Conservation (phyloP, 306 rosid genomes). For the Rosa multiflora region DNA sequence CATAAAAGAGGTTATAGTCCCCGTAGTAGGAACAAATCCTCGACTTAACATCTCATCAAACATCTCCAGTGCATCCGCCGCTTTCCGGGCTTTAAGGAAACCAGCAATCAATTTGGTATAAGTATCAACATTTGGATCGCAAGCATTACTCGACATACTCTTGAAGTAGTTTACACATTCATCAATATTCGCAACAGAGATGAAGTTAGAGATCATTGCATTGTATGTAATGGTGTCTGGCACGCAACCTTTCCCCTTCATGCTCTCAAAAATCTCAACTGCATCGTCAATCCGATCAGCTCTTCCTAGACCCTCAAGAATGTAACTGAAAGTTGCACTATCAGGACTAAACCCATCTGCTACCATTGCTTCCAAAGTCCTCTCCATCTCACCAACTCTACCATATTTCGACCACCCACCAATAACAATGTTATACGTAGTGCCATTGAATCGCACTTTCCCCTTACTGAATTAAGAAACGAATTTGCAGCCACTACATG, state of each 20-base stretch:
- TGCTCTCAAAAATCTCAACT: constrained; percentile 46
- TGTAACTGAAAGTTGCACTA: constrained; percentile 41
- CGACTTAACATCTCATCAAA: too few relatives aligned
- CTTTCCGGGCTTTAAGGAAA: too few relatives aligned
- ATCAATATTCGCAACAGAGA: too few relatives aligned
- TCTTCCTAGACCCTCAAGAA: constrained; percentile 78
- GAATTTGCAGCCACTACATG: constrained; percentile 65
- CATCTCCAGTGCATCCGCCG: too few relatives aligned
- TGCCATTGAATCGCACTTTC: constrained; percentile 43
- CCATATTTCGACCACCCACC: constrained; percentile 79
- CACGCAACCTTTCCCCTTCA: constrained; percentile 47
- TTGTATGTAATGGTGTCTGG: constrained; percentile 25
- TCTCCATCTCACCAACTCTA: constrained; percentile 55
- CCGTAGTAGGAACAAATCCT: too few relatives aligned
- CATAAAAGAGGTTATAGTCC: too few relatives aligned
- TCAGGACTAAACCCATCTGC: constrained; percentile 57
- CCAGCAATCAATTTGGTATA: too few relatives aligned
- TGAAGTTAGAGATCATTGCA: too few relatives aligned
- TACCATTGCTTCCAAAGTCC: constrained; percentile 55
- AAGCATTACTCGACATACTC: too few relatives aligned
- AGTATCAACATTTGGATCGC: too few relatives aligned
- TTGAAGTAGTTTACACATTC: too few relatives aligned
- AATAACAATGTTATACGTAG: constrained; percentile 51
- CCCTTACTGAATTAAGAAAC: constrained; percentile 54
- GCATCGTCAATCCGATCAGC: constrained; percentile 61